Evolutionary conservation across 2,329 filamentous ascomycete species (phyloP).

Genomic region (Allantophomopsis cytisporea): DNA sequence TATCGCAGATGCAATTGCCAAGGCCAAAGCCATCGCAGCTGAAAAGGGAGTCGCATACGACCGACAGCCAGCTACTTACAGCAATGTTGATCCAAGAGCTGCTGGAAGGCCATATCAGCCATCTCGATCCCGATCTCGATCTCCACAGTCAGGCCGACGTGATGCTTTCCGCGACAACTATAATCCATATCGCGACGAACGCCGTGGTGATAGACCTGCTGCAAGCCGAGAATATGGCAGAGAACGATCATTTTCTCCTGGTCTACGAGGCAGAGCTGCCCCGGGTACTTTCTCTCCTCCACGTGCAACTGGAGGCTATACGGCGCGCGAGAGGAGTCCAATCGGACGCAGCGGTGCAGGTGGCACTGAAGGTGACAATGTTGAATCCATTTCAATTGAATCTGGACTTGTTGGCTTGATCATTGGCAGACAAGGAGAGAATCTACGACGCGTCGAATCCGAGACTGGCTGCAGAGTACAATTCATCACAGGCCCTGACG

Average conservation of each 20-base stretch:
- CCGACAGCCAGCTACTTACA: conserved; percentile 26
- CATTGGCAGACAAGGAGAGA: conserved; percentile 83
- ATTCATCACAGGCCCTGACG: conserved; percentile 66
- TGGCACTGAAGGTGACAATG: conserved; percentile 44
- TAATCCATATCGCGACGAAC: conserved; percentile 77
- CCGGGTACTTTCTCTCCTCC: conserved; percentile 46
- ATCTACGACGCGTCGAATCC: conserved; percentile 69
- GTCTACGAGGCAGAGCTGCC: conserved; percentile 35
- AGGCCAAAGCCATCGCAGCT: conserved; percentile 69
- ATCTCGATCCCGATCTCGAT: conserved; percentile 57
- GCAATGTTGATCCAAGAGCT: conserved; percentile 27
- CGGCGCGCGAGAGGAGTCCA: conserved; percentile 42
- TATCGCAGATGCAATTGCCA: conserved; percentile 72
- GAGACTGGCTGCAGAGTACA: conserved; percentile 78
- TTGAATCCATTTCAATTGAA: conserved; percentile 76
- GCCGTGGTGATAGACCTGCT: conserved; percentile 49
- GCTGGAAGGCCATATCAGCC: conserved; percentile 43
- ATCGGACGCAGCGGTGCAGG: conserved; percentile 23
- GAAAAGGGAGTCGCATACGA: conserved; percentile 63
- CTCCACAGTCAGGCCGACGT: conserved; percentile 52
- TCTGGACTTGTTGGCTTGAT: conserved; percentile 79
- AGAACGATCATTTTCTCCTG: conserved; percentile 62
- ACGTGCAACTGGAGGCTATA: conserved; percentile 29
- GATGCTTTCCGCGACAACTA: conserved; percentile 62
- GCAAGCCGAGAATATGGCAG: conserved; percentile 43